Conservation (phyloP, 352 stramenopile species). For the Peronospora tabacina region DNA sequence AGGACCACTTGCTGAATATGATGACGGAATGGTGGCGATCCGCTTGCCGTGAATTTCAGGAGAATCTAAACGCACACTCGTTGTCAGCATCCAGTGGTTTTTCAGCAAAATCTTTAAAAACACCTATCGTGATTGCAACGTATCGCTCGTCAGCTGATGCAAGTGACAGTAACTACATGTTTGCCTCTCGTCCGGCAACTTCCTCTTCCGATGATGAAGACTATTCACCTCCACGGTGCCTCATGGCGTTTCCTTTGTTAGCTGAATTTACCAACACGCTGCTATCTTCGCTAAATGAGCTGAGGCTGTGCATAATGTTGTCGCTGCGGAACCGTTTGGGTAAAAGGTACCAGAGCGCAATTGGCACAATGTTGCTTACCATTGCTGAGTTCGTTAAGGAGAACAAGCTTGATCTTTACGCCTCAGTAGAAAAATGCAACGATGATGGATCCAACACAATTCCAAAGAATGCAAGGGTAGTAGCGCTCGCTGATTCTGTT, state of each 20-base stretch:
- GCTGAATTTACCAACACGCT: conserved; percentile 82
- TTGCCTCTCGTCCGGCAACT: conserved; percentile 9
- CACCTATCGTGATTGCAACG: conserved; percentile 61
- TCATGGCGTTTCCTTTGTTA: conserved; percentile 84
- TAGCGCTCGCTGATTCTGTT: conserved; percentile 33
- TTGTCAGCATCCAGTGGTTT: conserved; percentile 19
- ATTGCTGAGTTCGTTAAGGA: conserved; percentile 49
- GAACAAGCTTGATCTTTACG: conserved; percentile 38
- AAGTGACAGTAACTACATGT: conserved; percentile 22
- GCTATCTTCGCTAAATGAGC: conserved; percentile 73
- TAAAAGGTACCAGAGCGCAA: conserved; percentile 48
- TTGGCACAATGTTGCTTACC: conserved; percentile 40
- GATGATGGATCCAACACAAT: conserved; percentile 3
- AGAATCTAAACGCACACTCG: conserved; percentile 40
- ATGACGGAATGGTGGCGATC: conserved; percentile 53
- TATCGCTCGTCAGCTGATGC: conserved; percentile 39
- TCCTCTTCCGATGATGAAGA: conserved; percentile 24
- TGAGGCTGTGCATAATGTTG: conserved; percentile 65
- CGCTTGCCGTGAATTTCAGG: conserved; percentile 57
- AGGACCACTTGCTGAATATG: conserved; percentile 65
- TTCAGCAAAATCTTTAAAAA: conserved; percentile 33
- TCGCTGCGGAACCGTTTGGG: conserved; percentile 52
- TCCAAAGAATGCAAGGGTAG: conserved; percentile 19
- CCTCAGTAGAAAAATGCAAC: conserved; percentile 6
- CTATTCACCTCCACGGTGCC: conserved; percentile 59